Evolutionary conservation across 106 monocot genomes (phyloP).

Genomic region (Acorus gramineus): DNA sequence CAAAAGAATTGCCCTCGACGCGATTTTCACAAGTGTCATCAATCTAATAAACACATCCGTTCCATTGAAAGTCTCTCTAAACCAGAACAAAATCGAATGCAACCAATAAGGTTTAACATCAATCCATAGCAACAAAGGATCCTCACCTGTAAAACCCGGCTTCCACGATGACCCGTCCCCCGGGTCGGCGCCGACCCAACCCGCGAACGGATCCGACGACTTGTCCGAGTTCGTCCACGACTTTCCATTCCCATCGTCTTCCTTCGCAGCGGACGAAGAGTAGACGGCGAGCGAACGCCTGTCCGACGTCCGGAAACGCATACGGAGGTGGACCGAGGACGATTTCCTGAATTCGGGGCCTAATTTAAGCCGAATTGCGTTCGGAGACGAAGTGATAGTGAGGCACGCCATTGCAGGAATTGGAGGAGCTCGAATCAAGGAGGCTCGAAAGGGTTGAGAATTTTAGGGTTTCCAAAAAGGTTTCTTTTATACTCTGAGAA

Average conservation of each 20-base stretch:
- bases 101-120: not conserved
- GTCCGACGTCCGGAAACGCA: not conserved
- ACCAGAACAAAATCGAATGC: not conserved
- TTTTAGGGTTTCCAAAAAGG: no score
- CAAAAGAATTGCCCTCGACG: no score
- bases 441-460: no score
- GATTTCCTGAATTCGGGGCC: not conserved
- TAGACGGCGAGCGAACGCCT: not conserved
- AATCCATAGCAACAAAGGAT: not conserved
- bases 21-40: no score
- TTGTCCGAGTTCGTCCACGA: not conserved
- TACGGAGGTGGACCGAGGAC: not conserved
- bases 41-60: not conserved
- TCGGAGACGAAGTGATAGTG: slow-evolving; percentile 1
- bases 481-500: no score
- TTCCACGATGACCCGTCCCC: not conserved
- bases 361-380: not conserved
- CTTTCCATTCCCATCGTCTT: not conserved
- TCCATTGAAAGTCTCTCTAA: not conserved
- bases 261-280: not conserved
- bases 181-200: not conserved
- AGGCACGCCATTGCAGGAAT: not conserved
- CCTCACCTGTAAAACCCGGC: not conserved
- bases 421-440: no score
- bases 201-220: slow-evolving; percentile 6